phyloP scores from a whole-genome alignment of 1,284 basidiomycete genomes.

The Wallemia mellicola region DNA sequence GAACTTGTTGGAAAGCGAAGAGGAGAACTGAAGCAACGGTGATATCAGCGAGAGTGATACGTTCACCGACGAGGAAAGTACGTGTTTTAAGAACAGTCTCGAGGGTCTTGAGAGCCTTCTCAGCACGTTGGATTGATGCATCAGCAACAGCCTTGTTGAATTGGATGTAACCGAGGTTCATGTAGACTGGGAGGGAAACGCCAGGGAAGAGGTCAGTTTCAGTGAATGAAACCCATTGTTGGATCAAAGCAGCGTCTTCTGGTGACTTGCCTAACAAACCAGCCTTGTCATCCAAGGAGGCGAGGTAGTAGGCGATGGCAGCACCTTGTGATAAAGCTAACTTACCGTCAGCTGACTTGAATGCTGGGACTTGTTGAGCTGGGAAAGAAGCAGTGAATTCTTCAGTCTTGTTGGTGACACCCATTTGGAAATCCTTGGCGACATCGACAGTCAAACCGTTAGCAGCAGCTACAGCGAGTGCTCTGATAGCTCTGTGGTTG shows the following conservation, averaged over 20 bases:
- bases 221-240: constrained; percentile 34
- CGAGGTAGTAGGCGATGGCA: constrained; percentile 61
- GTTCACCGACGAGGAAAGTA: constrained; percentile 79
- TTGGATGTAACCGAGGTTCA: constrained; percentile 9
- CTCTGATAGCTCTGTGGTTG: constrained; percentile 8
- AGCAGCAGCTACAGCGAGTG: constrained; percentile 38
- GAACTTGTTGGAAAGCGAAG: constrained; percentile 18
- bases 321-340: constrained; percentile 45
- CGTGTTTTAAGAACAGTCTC: constrained; percentile 34
- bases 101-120: constrained; percentile 21
- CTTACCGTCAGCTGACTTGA: constrained; percentile 39
- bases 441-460: constrained; percentile 39
- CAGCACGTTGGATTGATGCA: constrained; percentile 16
- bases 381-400: constrained; percentile 55
- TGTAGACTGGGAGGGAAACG: constrained; percentile 11
- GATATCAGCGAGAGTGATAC: constrained; percentile 78
- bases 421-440: constrained; percentile 27
- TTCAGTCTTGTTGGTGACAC: constrained; percentile 41
- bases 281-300: constrained; percentile 33
- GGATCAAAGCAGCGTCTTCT: constrained; percentile 29
- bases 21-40: constrained; percentile 29
- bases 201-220: constrained; percentile 25
- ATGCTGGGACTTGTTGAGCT: constrained; percentile 53
- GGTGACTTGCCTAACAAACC: constrained; percentile 27
- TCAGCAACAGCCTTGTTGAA: constrained; percentile 16